A percentile compares a stretch with the other conserved stretches of the same genome.
phyloP scores from a whole-genome alignment of 2,329 filamentous ascomycete species.

The Alternaria gaisen region DNA sequence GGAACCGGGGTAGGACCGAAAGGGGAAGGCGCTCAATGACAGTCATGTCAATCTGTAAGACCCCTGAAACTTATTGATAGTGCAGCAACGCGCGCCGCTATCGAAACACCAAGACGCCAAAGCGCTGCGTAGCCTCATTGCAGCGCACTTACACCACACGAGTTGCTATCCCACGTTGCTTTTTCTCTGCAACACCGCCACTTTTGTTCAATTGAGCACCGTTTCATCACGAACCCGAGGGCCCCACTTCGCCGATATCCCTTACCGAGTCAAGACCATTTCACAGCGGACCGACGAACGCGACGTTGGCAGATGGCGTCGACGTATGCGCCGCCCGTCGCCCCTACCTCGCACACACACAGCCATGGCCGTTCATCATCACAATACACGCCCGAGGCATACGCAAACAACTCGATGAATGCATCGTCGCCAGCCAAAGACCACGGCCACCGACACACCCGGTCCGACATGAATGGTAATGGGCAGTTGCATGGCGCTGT shows the following conservation, averaged over 20 bases:
- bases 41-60: conserved; percentile 23
- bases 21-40: conserved; percentile 24
- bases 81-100: conserved; percentile 21
- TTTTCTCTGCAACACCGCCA: conserved; percentile 1
- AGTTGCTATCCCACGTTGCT: conserved; percentile 5
- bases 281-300: conserved; percentile 26
- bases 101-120: conserved; percentile 12
- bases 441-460: conserved; percentile 41
- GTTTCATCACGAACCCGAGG: background rate
- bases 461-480: conserved; percentile 47
- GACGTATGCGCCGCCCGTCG: conserved; percentile 55
- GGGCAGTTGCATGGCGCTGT: conserved; percentile 45
- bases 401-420: conserved; percentile 29
- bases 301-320: conserved; percentile 52
- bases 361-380: conserved; percentile 53
- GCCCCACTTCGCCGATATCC: conserved; percentile 11
- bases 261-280: conserved; percentile 28
- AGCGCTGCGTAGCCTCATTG: conserved; percentile 20
- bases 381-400: conserved; percentile 43
- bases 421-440: conserved; percentile 35
- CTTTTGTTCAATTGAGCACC: conserved; percentile 5
- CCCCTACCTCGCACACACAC: conserved; percentile 43
- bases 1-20: conserved; percentile 24
- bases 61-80: conserved; percentile 33
- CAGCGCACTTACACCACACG: conserved; percentile 9